Evolutionary conservation across 2,329 filamentous ascomycete genomes (phyloP).

Genomic region (Sphaerostilbella broomeana): DNA sequence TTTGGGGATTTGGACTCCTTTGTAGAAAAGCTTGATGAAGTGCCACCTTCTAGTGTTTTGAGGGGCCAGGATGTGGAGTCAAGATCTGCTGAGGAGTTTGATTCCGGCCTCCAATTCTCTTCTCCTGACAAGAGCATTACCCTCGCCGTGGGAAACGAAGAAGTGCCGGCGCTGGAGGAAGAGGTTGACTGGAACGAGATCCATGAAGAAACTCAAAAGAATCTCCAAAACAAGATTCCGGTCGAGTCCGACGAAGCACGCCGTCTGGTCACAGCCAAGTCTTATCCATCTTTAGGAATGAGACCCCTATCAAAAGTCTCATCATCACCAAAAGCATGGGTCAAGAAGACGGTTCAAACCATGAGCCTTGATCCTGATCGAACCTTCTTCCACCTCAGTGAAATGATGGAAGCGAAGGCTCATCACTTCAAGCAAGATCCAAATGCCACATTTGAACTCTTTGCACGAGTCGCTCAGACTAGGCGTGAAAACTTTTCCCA

Average conservation of each 20-base stretch:
- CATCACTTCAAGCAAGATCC: constrained; percentile 27
- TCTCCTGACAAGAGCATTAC: constrained; percentile 18
- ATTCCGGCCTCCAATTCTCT: constrained; percentile 30
- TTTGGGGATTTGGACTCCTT: background rate
- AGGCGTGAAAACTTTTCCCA: constrained; percentile 41
- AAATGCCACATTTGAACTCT: constrained; percentile 52
- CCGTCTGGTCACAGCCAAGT: background rate
- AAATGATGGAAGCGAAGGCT: constrained; percentile 46
- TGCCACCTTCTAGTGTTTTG: constrained; percentile 28
- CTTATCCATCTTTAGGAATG: too few relatives aligned
- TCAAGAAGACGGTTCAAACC: background rate
- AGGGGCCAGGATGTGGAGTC: constrained; percentile 27
- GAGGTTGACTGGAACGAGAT: constrained; percentile 37
- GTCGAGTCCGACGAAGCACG: background rate
- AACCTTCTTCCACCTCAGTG: constrained; percentile 58
- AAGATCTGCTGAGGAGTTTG: constrained; percentile 29
- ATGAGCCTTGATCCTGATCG: constrained; percentile 14
- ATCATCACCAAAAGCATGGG: background rate
- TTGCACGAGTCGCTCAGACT: constrained; percentile 53
- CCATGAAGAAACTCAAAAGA: constrained; percentile 8
- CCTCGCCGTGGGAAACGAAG: constrained; percentile 4
- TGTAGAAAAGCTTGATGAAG: background rate
- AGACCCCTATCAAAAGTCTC: too few relatives aligned
- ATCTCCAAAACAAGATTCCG: too few relatives aligned
- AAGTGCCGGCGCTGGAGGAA: constrained; percentile 24